These are phyloP conservation scores for Irpex rosettiformis DNA, from an alignment of 1,284 basidiomycete species.

Conservation along the genomic window DNA sequence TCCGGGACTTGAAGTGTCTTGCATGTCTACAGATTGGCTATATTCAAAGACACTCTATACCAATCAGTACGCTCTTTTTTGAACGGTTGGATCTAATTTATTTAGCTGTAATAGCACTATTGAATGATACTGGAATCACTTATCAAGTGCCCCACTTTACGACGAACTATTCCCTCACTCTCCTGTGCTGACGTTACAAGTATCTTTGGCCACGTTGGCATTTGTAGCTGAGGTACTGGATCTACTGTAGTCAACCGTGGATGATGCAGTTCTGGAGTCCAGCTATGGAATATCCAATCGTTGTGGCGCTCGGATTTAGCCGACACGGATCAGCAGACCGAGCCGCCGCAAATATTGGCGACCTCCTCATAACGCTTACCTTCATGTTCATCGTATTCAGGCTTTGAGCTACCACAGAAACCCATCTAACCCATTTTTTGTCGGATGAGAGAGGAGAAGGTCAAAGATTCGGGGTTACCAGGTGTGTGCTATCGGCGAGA, in stretches of 20 bases:
- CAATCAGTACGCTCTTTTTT: neutral
- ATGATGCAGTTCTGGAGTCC: too few relatives aligned
- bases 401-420: neutral
- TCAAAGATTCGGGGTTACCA: neutral
- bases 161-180: too few relatives aligned
- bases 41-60: too few relatives aligned
- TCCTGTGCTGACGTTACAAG: too few relatives aligned
- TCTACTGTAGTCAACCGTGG: neutral
- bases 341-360: neutral
- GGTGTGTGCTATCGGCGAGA: slow-evolving; percentile 1
- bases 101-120: too few relatives aligned
- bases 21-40: too few relatives aligned
- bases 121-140: too few relatives aligned
- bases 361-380: neutral
- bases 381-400: neutral
- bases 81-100: too few relatives aligned
- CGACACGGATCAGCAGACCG: neutral
- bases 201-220: neutral
- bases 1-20: too few relatives aligned
- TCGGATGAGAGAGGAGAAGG: neutral
- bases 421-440: neutral
- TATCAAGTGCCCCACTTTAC: too few relatives aligned
- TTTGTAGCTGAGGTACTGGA: neutral
- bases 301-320: slow-evolving; percentile 1
- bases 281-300: neutral